These are phyloP conservation scores for Ophiostoma australiae DNA, from an alignment of 2,329 filamentous ascomycete genomes.

Conservation along the genomic window DNA sequence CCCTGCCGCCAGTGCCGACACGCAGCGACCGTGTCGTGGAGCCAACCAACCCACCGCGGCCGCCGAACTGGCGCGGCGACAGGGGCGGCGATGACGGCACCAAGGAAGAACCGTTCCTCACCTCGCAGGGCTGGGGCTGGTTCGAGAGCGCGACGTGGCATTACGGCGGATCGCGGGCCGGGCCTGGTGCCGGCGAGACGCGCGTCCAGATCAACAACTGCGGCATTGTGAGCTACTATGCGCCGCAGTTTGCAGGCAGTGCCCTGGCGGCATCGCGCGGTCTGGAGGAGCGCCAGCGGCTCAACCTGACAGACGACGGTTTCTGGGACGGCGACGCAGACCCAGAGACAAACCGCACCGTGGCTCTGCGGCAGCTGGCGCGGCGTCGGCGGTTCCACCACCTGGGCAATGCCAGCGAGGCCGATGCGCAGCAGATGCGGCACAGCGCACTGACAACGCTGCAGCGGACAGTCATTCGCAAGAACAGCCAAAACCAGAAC, in stretches of 20 bases:
- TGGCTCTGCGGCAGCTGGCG: conserved; percentile 35
- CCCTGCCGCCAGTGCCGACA: conserved; percentile 38
- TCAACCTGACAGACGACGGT: conserved; percentile 43
- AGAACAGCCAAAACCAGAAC: not conserved
- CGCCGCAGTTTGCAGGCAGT: conserved; percentile 35
- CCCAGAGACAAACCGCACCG: conserved; percentile 24
- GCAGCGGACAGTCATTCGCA: conserved; percentile 28
- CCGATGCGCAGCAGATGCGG: conserved; percentile 37
- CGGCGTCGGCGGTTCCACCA: conserved; percentile 38
- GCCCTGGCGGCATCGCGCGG: conserved; percentile 32
- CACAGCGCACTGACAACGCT: conserved; percentile 34
- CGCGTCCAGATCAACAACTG: conserved; percentile 40
- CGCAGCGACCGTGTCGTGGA: conserved; percentile 35
- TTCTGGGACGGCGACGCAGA: conserved; percentile 33
- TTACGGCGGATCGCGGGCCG: conserved; percentile 39
- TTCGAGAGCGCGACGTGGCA: conserved; percentile 42
- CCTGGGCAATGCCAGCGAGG: conserved; percentile 33
- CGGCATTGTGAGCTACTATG: conserved; percentile 45
- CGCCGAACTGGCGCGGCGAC: conserved; percentile 37
- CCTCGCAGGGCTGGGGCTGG: conserved; percentile 42
- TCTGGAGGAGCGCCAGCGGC: conserved; percentile 33
- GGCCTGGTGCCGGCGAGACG: conserved; percentile 40
- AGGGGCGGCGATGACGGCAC: conserved; percentile 34
- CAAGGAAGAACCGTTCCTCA: conserved; percentile 39
- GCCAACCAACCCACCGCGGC: conserved; percentile 35